phyloP scores from a whole-genome alignment of 371 early-diverging fungal species.

The Smittium culicis region DNA sequence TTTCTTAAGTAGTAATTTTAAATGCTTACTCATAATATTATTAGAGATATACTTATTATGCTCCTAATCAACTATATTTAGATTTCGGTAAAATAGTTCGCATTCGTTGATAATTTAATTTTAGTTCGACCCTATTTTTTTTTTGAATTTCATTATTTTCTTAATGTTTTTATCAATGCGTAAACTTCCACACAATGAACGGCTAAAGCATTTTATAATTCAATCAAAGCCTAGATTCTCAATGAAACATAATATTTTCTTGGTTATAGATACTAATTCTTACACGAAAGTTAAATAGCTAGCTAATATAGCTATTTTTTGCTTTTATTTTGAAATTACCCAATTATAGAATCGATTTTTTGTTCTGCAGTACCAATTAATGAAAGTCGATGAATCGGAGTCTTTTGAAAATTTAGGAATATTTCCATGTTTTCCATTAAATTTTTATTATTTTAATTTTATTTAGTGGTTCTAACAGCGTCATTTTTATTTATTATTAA shows the following conservation, averaged over 20 bases:
- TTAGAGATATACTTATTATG: neutral
- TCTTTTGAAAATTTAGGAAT: neutral
- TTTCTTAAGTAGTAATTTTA: neutral
- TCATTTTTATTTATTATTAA: neutral
- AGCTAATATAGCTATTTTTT: neutral
- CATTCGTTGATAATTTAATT: neutral
- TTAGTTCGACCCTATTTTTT: neutral
- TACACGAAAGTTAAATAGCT: neutral
- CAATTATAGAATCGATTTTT: neutral
- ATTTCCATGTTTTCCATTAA: neutral
- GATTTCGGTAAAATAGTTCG: neutral
- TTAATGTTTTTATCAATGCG: neutral
- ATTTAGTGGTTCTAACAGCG: neutral
- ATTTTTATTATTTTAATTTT: neutral
- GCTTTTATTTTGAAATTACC: neutral
- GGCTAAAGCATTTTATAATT: neutral
- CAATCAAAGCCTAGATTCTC: neutral
- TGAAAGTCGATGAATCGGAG: neutral
- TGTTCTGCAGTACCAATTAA: neutral
- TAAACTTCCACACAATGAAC: neutral
- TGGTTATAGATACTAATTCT: too few species aligned
- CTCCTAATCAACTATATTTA: neutral
- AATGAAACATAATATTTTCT: too few species aligned
- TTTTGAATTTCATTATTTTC: neutral
- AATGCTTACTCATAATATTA: neutral